Conservation (phyloP, 176 grass and related monocot genomes). For the Oryza australiensis region DNA sequence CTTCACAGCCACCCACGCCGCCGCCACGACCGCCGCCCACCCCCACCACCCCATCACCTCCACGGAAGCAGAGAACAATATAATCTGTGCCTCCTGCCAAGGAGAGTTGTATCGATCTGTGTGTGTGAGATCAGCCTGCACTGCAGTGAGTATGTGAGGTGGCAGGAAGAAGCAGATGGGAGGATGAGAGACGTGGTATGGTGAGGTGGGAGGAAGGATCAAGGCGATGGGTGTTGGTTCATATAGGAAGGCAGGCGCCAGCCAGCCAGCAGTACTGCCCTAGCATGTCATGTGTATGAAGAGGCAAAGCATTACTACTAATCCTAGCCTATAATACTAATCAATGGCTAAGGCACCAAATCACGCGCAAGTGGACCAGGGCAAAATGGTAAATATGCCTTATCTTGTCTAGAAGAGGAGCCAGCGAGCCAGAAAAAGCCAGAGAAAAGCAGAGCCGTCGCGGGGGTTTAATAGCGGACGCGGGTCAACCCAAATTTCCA, state of each 20-base stretch:
- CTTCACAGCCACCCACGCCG: constrained; percentile 48
- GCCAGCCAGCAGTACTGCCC: neutral
- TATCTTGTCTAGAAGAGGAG: neutral
- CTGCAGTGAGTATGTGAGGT: constrained; percentile 27
- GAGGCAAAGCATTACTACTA: neutral
- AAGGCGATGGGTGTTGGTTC: constrained; percentile 33
- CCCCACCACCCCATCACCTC: constrained; percentile 17
- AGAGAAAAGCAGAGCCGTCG: constrained; percentile 62
- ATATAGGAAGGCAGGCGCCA: constrained; percentile 30
- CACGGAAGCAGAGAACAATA: neutral
- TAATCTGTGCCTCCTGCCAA: neutral
- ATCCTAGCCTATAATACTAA: neutral
- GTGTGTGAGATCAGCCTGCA: no score
- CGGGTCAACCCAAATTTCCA: constrained; percentile 65
- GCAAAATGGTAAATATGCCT: neutral
- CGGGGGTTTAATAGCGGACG: constrained; percentile 31
- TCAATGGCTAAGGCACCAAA: neutral
- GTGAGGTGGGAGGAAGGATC: constrained; percentile 27
- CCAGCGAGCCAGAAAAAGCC: neutral
- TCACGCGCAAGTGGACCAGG: neutral
- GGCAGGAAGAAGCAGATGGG: neutral
- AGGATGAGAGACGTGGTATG: constrained; percentile 31
- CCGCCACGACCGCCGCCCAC: constrained; percentile 21
- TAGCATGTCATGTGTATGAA: neutral
- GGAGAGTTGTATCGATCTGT: neutral